These are phyloP conservation scores for Beauveria australis DNA, from an alignment of 2,329 filamentous ascomycete species.

Conservation along the genomic window DNA sequence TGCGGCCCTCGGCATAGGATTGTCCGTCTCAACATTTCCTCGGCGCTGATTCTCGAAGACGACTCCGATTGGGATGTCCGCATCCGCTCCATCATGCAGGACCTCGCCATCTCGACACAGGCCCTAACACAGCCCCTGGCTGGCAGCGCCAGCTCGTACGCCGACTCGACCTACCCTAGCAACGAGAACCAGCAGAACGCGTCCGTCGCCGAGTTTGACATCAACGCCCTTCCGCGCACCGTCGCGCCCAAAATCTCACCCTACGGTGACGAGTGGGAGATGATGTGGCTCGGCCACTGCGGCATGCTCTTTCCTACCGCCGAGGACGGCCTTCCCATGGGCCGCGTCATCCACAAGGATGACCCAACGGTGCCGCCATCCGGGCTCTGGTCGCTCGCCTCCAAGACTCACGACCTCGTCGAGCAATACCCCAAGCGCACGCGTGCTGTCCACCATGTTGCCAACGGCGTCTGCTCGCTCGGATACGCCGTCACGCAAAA, in stretches of 20 bases:
- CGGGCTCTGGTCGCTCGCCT: conserved; percentile 22
- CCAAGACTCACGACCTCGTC: conserved; percentile 24
- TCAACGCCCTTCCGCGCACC: conserved; percentile 12
- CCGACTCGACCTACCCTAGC: conserved; percentile 17
- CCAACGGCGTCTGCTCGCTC: conserved; percentile 29
- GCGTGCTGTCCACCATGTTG: conserved; percentile 31
- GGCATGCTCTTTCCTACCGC: conserved; percentile 23
- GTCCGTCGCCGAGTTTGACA: conserved; percentile 10
- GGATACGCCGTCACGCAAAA: conserved; percentile 35
- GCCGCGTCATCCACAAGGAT: conserved; percentile 20
- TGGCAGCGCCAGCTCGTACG: conserved; percentile 10
- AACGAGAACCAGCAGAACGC: conserved; percentile 7
- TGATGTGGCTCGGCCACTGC: conserved; percentile 42
- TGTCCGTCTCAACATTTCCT: conserved; percentile 33
- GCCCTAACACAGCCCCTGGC: conserved; percentile 22
- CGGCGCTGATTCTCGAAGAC: conserved; percentile 45
- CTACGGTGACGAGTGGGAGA: conserved; percentile 40
- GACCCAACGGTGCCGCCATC: conserved; percentile 26
- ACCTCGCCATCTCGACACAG: conserved; percentile 27
- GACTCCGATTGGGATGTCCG: conserved; percentile 48
- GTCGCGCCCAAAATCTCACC: conserved; percentile 24
- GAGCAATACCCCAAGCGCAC: conserved; percentile 29
- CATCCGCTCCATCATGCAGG: conserved; percentile 36
- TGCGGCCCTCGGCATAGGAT: conserved; percentile 20
- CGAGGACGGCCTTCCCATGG: conserved; percentile 17